Evolutionary conservation across 2,329 filamentous ascomycete genomes (phyloP), one percentile per base, ranked within the genome.

Genomic region (Xylariaceae sp.): DNA sequence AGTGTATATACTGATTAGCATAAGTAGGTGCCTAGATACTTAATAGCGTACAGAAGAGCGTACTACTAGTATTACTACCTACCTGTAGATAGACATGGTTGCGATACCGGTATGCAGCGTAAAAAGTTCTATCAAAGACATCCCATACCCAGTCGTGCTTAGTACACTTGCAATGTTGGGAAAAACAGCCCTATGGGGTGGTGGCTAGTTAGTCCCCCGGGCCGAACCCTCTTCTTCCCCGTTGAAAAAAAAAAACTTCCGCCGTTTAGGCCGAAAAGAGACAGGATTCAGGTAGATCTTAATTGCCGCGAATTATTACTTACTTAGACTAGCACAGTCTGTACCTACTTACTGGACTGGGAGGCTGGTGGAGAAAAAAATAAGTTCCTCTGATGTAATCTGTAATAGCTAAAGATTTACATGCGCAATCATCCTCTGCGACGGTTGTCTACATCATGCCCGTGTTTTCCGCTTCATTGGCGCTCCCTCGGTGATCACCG

Each of bases 361-460:
- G 27, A 34, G 48, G 35, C 26, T n/a, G 40, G 32, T 37, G 47
- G 12, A 12, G 29, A 45, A 12, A 43, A 29, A 12, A 34, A 45
- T 12, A 32, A 44, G 43, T 45, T 45, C 26, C 43, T n/a, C 43
- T 45, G 42, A 44, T 43, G 29, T 26, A 11, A 43, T 19, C 19
- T 19, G 19, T 29, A n/a, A 43, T 44, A 44, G 6, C 5, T 5
- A 29, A 27, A 43, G 19, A 27, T 27, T 11, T 11, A 27, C 6
- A 29, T 41, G 26, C 19, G 19, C 29, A 19, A 4, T 12, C 48
- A 51, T 27, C 11, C 32, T 62, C 63, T 65, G 64, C 65, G 62
- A 65, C 59, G 47, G 44, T 43, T 55, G 46, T 49, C 40, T 30
- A 57, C 40, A 55, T 26, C 48, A 34, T 44, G 31, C 60, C 53